A percentile compares a stretch with the other conserved stretches of the same genome.
These are phyloP conservation scores for Cladophialophora exuberans DNA, from an alignment of 2,329 filamentous ascomycete species.

Conservation along the genomic window DNA sequence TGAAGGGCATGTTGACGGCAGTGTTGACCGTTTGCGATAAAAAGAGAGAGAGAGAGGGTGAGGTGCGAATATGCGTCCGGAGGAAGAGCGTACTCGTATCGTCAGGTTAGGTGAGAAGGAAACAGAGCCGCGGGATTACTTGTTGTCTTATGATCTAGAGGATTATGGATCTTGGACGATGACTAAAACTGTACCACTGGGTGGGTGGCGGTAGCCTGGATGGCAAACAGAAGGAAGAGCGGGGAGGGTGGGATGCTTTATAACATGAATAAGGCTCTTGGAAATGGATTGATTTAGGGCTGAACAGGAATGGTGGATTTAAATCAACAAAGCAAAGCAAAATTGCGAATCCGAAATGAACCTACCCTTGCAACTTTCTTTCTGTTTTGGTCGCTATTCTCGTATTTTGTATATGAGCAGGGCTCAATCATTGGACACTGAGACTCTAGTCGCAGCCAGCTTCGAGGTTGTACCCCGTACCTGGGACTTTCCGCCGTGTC, in stretches of 20 bases:
- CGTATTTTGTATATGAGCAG: too few species aligned
- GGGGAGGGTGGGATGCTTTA: constrained; percentile 1
- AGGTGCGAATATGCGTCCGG: not conserved
- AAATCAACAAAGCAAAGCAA: constrained; percentile 13
- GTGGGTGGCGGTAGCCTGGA: not conserved
- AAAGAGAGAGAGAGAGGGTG: not conserved
- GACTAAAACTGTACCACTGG: not conserved
- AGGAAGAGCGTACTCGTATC: not conserved
- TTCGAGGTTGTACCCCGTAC: too few species aligned
- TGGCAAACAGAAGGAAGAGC: constrained; percentile 7
- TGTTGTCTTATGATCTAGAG: not conserved
- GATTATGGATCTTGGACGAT: constrained; percentile 5
- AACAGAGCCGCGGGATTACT: not conserved
- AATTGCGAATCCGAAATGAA: too few species aligned
- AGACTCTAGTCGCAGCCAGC: too few species aligned
- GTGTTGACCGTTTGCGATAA: not conserved
- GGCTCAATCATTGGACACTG: too few species aligned
- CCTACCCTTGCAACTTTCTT: too few species aligned
- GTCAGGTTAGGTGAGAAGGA: not conserved
- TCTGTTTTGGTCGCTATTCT: too few species aligned
- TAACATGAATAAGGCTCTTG: not conserved
- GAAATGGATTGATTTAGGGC: not conserved
- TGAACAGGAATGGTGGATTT: constrained; percentile 1
- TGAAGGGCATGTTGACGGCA: constrained; percentile 4
- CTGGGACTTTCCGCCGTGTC: too few species aligned